A percentile compares a stretch with the other conserved stretches of the same genome.
Conservation (phyloP, 768 basidiomycete species). For the Rhodotorula kratochvilovae region DNA sequence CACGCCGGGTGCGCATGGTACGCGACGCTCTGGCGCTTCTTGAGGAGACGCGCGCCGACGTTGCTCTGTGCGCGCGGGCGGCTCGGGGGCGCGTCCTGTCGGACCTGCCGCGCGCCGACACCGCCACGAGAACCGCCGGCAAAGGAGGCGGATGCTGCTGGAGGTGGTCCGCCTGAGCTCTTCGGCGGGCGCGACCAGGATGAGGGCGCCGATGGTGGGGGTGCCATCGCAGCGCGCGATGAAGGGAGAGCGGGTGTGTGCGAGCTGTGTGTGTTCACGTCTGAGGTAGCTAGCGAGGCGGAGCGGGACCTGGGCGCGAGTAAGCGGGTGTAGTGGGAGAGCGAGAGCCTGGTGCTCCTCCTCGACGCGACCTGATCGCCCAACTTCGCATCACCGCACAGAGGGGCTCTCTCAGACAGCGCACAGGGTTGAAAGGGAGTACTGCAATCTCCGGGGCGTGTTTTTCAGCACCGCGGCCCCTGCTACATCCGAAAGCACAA, state of each 20-base stretch:
- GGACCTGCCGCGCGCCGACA: background rate
- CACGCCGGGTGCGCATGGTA: constrained; percentile 11
- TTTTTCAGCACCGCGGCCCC: background rate
- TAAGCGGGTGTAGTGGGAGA: no score
- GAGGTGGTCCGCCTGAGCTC: background rate
- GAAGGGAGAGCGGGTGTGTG: background rate
- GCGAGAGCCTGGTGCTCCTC: no score
- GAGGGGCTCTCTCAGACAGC: background rate
- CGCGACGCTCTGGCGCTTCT: constrained; percentile 40
- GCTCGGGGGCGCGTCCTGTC: background rate
- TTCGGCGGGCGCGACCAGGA: background rate
- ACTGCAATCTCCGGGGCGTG: background rate
- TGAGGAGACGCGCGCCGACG: constrained; percentile 38
- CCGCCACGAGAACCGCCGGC: background rate
- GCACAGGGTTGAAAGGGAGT: background rate
- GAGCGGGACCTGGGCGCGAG: background rate
- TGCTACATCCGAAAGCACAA: constrained; percentile 1
- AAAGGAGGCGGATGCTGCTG: background rate
- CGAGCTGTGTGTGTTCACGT: no score
- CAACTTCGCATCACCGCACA: no score
- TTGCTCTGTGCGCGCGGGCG: constrained; percentile 26
- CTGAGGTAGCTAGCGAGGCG: background rate
- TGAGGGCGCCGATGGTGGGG: background rate
- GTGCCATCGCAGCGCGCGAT: background rate
- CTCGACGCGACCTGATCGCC: no score